Conservation (phyloP, 352 stramenopile species). For the Globisporangium irregulare region DNA sequence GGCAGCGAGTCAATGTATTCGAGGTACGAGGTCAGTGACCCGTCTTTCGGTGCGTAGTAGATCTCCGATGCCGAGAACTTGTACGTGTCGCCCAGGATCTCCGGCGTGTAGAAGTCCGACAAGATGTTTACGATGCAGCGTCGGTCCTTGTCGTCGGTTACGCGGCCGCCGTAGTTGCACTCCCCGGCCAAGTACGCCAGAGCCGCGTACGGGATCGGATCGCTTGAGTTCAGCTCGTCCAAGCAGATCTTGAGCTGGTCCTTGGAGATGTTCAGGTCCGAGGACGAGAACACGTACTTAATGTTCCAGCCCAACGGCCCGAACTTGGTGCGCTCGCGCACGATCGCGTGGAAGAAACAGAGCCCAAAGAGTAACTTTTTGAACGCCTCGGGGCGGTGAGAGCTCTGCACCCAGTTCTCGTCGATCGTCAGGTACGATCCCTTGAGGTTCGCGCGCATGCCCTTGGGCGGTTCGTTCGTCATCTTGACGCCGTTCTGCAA, state of each 20-base stretch:
- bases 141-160: constrained; percentile 94
- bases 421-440: constrained; percentile 88
- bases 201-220: constrained; percentile 88
- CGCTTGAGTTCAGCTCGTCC: constrained; percentile 54
- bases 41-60: constrained; percentile 68
- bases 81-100: constrained; percentile 76
- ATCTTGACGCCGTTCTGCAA: constrained; percentile 95
- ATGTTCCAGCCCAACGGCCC: constrained; percentile 87
- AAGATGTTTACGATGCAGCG: constrained; percentile 83
- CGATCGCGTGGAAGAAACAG: constrained; percentile 93
- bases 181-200: constrained; percentile 91
- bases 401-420: constrained; percentile 69
- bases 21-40: constrained; percentile 50
- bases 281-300: constrained; percentile 87
- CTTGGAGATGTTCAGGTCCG: constrained; percentile 82
- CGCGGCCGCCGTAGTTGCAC: constrained; percentile 94
- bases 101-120: constrained; percentile 79
- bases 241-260: constrained; percentile 85
- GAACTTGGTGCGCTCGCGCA: constrained; percentile 85
- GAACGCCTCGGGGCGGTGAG: constrained; percentile 56
- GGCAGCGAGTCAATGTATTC: constrained; percentile 82
- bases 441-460: constrained; percentile 93
- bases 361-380: constrained; percentile 85
- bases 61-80: constrained; percentile 80
- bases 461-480: constrained; percentile 94